Evolutionary conservation across 306 rosid species (phyloP).

Genomic region (Dryas drummondii): DNA sequence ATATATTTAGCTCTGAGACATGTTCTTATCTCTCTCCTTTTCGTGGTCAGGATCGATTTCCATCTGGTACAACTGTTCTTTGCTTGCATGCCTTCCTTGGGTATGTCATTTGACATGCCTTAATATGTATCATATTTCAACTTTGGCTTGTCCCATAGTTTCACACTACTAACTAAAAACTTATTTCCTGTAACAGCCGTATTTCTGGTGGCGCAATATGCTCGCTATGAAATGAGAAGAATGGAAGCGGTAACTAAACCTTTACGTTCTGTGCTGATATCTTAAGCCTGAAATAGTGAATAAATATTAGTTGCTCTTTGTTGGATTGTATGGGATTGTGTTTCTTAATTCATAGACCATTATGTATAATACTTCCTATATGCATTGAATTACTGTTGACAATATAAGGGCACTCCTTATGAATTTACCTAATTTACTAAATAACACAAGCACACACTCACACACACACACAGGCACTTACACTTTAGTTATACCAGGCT

Average conservation of each 20-base stretch:
- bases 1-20: not conserved
- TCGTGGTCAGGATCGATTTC: constrained; percentile 74
- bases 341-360: not conserved
- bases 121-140: not conserved
- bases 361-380: not conserved
- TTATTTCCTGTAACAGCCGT: constrained; percentile 58
- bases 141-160: constrained; percentile 12
- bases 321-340: constrained; percentile 4
- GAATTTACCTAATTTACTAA: not conserved
- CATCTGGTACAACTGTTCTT: constrained; percentile 84
- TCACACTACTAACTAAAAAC: constrained; percentile 21
- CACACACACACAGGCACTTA: too few species aligned
- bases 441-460: not conserved
- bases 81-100: constrained; percentile 86
- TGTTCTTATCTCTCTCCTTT: constrained; percentile 31
- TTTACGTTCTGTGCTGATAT: not conserved
- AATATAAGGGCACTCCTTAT: not conserved
- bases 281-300: not conserved
- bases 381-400: not conserved
- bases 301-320: not conserved
- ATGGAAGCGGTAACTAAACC: constrained; percentile 65
- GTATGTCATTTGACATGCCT: constrained; percentile 36
- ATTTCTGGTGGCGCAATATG: constrained; percentile 87
- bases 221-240: constrained; percentile 73
- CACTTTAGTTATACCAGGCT: too few species aligned